Base-by-base conservation (phyloP, 768 basidiomycete species). In the Naganishia antarctica region DNA sequence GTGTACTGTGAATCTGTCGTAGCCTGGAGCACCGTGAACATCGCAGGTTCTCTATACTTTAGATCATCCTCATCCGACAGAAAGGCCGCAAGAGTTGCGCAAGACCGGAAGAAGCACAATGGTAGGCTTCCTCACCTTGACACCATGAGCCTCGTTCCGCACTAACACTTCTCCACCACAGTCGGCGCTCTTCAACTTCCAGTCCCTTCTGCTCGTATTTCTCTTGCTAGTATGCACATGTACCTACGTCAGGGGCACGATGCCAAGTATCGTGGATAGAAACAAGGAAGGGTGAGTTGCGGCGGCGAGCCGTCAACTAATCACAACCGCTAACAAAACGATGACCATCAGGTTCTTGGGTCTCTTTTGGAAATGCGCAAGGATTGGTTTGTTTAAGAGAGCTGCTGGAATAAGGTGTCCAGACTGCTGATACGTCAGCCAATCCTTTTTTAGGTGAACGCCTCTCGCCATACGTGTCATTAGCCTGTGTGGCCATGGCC, bases 161-260 rank as follows among this genome's bases (percentile, higher is more conserved):
- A 26, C 34, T 57, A 21, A 57, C n/a, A 13, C 18, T 8, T 41
- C 34, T 29, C 8, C 37, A 9, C 37, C 13, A 1, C 53, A 88
- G 87, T 93, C 94, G 29, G 96, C 96, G 1, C 83, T 99, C 25
- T 97, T 98, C 86, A 94, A 97, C 80, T 99, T 99, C 75, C 88
- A 94, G 78, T 91, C 93, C 0, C 83, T 99, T 21, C 83, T 99
- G 21, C 86, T 94, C 73, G 91, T 94, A 76, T 87, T 97, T 68
- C 84, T 98, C 9, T 83, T 99, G 51, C 82, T 89, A 76, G 91
- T 97, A 65, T 99, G 96, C 81, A 98, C 96, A 64, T 97, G 90
- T 81, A 92, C 94, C 3, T 99, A 98, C 78, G 83, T 93, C 15
- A 86, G 96, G 47, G 86, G 90, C 0, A 87, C 93, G 16, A 87